Conservation (phyloP, 192 early-diverging fungal species). For the Allomyces macrogynus region DNA sequence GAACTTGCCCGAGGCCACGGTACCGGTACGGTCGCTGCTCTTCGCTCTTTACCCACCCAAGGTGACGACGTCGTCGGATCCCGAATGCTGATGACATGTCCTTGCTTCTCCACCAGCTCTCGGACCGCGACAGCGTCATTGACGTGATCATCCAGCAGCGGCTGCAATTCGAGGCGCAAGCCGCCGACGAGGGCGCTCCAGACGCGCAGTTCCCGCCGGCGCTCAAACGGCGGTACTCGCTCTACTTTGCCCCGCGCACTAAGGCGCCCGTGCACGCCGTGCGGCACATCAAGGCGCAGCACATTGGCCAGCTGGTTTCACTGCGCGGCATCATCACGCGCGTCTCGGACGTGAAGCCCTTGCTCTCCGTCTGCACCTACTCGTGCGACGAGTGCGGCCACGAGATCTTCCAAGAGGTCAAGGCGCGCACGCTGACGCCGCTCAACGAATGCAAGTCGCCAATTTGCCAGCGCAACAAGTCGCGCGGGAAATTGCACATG, state of each 20-base stretch:
- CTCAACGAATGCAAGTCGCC: slow-evolving; percentile 58
- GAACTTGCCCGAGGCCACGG: slow-evolving; percentile 21
- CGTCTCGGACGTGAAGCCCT: slow-evolving; percentile 81
- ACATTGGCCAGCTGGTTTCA: slow-evolving; percentile 67
- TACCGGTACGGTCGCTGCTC: slow-evolving; percentile 6
- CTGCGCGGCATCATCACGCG: slow-evolving; percentile 85
- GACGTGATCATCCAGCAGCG: slow-evolving; percentile 80
- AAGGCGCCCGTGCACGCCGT: slow-evolving; percentile 47
- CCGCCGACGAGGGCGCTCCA: neutral
- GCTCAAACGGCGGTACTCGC: slow-evolving; percentile 65
- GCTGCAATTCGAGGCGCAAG: slow-evolving; percentile 34
- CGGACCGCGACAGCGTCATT: slow-evolving; percentile 51
- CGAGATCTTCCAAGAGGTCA: slow-evolving; percentile 90
- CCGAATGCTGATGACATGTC: too few species aligned
- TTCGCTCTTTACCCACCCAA: slow-evolving; percentile 10
- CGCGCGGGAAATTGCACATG: slow-evolving; percentile 64
- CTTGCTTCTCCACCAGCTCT: neutral
- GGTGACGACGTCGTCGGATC: slow-evolving; percentile 7
- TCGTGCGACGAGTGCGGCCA: slow-evolving; percentile 83
- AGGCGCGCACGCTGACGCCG: slow-evolving; percentile 49
- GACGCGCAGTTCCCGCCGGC: slow-evolving; percentile 44
- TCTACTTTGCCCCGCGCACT: slow-evolving; percentile 60
- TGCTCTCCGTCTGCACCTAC: slow-evolving; percentile 68
- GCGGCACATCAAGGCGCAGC: slow-evolving; percentile 59
- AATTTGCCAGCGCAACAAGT: slow-evolving; percentile 58